Percentiles rank a stretch among this genome's conserved stretches.
Evolutionary conservation across 768 basidiomycete species (phyloP).

Genomic region (Tylopilus sp.): DNA sequence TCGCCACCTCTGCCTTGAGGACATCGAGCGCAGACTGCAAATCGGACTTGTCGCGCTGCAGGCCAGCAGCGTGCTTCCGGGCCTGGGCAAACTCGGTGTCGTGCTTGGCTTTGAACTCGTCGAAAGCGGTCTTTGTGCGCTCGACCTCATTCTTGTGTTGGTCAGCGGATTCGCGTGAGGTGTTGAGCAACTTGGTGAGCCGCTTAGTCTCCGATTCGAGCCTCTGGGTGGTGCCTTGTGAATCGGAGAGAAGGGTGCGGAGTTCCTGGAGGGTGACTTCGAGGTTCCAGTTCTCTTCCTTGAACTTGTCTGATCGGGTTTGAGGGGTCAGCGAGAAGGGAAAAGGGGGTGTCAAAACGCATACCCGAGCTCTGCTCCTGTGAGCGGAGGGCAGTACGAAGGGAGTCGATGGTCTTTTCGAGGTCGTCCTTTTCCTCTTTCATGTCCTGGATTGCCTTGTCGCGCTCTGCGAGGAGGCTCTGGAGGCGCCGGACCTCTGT

Average conservation of each 20-base stretch:
- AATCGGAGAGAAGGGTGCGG: conserved; percentile 62
- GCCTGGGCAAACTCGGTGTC: conserved; percentile 94
- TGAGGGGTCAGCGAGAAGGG: background rate
- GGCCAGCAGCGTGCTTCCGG: conserved; percentile 79
- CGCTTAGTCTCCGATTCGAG: conserved; percentile 83
- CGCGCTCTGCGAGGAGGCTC: conserved; percentile 84
- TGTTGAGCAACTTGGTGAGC: conserved; percentile 68
- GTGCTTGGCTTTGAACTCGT: conserved; percentile 84
- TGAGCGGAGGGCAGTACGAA: conserved; percentile 68
- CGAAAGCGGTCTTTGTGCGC: conserved; percentile 55
- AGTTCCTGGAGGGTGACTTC: conserved; percentile 91
- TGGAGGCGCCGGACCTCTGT: conserved; percentile 92
- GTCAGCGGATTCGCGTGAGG: conserved; percentile 72
- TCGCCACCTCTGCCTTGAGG: conserved; percentile 67
- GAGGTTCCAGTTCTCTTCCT: conserved; percentile 99
- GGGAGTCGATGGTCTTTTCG: conserved; percentile 71
- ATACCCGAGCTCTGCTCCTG: conserved; percentile 80
- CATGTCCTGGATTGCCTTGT: conserved; percentile 88
- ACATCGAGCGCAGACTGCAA: conserved; percentile 77
- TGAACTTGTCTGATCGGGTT: conserved; percentile 72
- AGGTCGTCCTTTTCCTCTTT: conserved; percentile 91
- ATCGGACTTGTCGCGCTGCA: conserved; percentile 91
- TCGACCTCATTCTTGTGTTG: conserved; percentile 85
- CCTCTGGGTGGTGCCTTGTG: conserved; percentile 61
- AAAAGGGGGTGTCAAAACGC: conserved; percentile 17